Evolutionary conservation across 2,329 filamentous ascomycete species (phyloP), one percentile per base, ranked within the genome.

Genomic region (Tolypocladium tropicale): DNA sequence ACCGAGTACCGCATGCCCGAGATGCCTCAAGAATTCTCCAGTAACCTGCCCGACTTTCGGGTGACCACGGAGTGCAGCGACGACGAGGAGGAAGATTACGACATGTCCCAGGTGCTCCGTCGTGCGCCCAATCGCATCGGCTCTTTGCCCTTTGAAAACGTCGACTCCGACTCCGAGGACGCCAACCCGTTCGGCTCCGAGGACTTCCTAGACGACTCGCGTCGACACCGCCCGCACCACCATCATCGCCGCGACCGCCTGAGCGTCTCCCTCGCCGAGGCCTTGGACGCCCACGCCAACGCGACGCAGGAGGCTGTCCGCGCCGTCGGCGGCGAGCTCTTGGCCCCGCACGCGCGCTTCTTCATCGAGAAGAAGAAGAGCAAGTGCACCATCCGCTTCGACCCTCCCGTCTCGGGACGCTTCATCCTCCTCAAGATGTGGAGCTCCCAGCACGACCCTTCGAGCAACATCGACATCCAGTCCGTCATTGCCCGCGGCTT

Each of bases 361-460:
- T 88, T 86, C 66, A 95, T 96, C 55, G 85, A 88, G 65, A 83
- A 85, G 68, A 82, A 87, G 63, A 92, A 90, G 74, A 90, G 84
- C 73, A 90, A 87, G 70, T 93, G 94, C 63, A 91, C 86, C 16
- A 88, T 97, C 64, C 86, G 83, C 57, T 96, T 97, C 63, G 83
- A 92, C 63, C 88, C 90, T 56, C 86, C 88, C 0, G 81, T 94
- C 58, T 90, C 89, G 12, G 89, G 89, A 6, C 82, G 89, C 56
- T 95, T 88, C 68, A 87, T 97, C 54, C 72, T 96, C 46, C 76
- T 97, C 60, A 96, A 96, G 76, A 83, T 96, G 69, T 96, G 90
- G 89, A 91, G 86, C 64, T 88, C 88, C 2, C 82, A 83, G 57
- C 80, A 83, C 30, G 83, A 85, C 52, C 78, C 81, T 4, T 64